Percentiles rank a stretch among this genome's conserved stretches.
Evolutionary conservation across 495 filamentous ascomycete genomes (phyloP).

Genomic region (Penicillium canescens): DNA sequence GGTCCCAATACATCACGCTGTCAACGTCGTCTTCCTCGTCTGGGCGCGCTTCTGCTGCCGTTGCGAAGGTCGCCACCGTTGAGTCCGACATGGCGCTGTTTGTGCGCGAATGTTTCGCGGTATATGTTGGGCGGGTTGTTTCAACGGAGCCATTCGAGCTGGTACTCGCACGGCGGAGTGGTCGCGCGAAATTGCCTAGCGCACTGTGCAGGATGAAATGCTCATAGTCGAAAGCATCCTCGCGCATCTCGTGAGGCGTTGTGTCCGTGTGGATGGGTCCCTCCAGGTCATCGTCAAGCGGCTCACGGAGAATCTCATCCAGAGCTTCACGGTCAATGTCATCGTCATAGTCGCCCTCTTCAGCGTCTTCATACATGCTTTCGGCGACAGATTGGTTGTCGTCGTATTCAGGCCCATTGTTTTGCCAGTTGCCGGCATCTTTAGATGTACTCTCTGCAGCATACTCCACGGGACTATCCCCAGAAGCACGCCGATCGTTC

Average conservation of each 20-base stretch:
- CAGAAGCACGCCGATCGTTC: slow-evolving; percentile 1
- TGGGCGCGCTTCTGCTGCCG: slow-evolving; percentile 66
- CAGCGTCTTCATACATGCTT: slow-evolving; percentile 62
- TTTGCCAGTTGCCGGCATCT: slow-evolving; percentile 6
- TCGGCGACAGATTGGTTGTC: slow-evolving; percentile 44
- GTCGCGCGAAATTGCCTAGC: slow-evolving; percentile 65
- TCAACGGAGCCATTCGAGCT: slow-evolving; percentile 72
- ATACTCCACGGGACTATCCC: slow-evolving; percentile 12
- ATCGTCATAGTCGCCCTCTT: slow-evolving; percentile 49
- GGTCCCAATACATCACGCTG: slow-evolving; percentile 43
- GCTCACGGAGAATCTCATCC: slow-evolving; percentile 44
- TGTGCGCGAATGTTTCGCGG: slow-evolving; percentile 38
- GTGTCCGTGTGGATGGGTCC: slow-evolving; percentile 25
- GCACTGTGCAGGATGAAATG: slow-evolving; percentile 91
- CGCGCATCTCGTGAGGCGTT: slow-evolving; percentile 83
- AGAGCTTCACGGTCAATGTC: slow-evolving; percentile 53
- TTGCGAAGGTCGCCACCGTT: slow-evolving; percentile 80
- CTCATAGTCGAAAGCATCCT: slow-evolving; percentile 97
- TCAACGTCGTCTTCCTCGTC: slow-evolving; percentile 46
- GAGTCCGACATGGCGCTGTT: slow-evolving; percentile 70
- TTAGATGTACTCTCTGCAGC: slow-evolving; percentile 4
- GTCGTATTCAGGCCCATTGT: slow-evolving; percentile 14
- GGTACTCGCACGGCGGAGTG: slow-evolving; percentile 56
- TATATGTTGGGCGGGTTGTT: slow-evolving; percentile 57
- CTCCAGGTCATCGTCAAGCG: slow-evolving; percentile 39